Base-by-base conservation (phyloP, 177 flowering plant genomes). In the Telopea speciosissima region DNA sequence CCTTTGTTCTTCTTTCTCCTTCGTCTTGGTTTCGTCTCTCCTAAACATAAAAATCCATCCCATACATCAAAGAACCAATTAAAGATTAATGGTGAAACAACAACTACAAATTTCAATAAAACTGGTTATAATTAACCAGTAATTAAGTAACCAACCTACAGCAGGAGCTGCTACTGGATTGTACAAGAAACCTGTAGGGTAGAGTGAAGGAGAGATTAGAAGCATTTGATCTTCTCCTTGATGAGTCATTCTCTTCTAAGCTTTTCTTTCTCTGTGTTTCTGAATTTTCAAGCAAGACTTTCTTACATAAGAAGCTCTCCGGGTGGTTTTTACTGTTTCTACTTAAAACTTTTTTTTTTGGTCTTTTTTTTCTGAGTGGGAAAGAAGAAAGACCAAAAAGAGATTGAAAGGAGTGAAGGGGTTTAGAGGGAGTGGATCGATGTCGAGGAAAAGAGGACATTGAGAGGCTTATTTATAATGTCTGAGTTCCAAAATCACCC, bases 1-100 rank as follows among this genome's bases (percentile, higher is more conserved):
- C 52, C 62, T 52, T 69, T 84, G 78, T 58, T 85, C 85, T 80
- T 87, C 83, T 81, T 83, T 19, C 88, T 67, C 73, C 88, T 61
- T 40, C 82, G 66, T 24, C 77, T 75, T 62, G 80, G 66, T 40
- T 77, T 86, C 17, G 33, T 23, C 58, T 73, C 89, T 68, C 68
- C 83, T 73, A 24, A 60, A 25, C 23, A 28, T 21, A 36, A 36
- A 8, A 36, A 42, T 31, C 25, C 52, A 66, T 22, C 1, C 5
- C 2, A 40, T 0, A 22, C 10, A n/a, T n/a, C 7, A 13, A 13
- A 66, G n/a, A 0, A 44, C 5, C 14, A n/a, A 36, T 11, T 19
- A 65, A 36, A 8, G 7, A 36, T 21, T 21, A 58, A n/a, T n/a
- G n/a, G n/a, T n/a, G n/a, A n/a, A n/a, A n/a, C n/a, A n/a, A n/a